Conservation (phyloP, 495 filamentous ascomycete species). For the Lentithecium fluviatile region DNA sequence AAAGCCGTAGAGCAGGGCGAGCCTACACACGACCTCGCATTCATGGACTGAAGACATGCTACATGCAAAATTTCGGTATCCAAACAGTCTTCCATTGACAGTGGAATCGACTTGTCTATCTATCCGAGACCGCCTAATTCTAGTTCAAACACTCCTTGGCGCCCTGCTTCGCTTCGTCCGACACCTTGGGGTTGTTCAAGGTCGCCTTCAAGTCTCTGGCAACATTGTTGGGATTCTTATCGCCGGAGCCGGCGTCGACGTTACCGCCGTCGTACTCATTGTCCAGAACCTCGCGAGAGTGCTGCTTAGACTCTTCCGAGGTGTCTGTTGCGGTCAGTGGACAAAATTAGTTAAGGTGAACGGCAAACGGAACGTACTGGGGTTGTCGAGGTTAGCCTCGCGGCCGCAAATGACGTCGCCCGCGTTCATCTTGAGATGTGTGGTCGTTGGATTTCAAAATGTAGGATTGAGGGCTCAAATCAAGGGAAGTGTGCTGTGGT, state of each 20-base stretch:
- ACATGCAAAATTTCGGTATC: no score
- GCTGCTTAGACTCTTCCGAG: slow-evolving; percentile 49
- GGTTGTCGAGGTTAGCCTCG: slow-evolving; percentile 52
- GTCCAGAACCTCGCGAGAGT: slow-evolving; percentile 48
- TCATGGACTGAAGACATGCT: no score
- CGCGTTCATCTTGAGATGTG: not conserved
- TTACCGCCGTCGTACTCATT: slow-evolving; percentile 44
- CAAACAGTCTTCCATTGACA: no score
- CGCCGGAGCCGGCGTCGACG: slow-evolving; percentile 21
- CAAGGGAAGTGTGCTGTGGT: not conserved
- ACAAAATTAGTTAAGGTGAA: not conserved
- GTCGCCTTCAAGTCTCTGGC: slow-evolving; percentile 24
- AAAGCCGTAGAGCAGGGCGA: no score
- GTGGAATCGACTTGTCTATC: no score
- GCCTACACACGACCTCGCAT: no score
- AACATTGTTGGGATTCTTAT: slow-evolving; percentile 49
- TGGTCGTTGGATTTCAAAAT: not conserved
- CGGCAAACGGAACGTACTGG: slow-evolving; percentile 40
- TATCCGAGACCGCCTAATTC: not conserved
- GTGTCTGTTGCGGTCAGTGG: slow-evolving; percentile 38
- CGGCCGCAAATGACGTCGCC: slow-evolving; percentile 51
- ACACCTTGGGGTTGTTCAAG: slow-evolving; percentile 50
- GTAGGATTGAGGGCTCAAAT: not conserved
- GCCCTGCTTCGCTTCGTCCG: slow-evolving; percentile 50
- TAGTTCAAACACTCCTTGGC: slow-evolving; percentile 41